A percentile compares a stretch with the other conserved stretches of the same genome.
phyloP scores from a whole-genome alignment of 1,139 yeast genomes.

The Diutina catenulata region DNA sequence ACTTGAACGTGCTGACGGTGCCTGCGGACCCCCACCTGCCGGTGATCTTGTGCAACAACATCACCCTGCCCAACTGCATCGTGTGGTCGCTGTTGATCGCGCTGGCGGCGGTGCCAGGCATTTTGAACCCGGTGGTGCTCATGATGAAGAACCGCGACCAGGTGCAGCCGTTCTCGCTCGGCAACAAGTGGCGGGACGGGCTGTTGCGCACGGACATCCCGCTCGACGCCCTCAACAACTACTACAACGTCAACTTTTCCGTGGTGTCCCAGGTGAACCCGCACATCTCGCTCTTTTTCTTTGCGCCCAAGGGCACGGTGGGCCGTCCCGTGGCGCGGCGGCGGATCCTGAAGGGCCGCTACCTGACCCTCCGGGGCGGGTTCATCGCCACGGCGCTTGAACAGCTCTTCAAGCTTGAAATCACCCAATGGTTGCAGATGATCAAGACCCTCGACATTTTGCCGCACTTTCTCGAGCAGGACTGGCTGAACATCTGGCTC shows the following conservation, averaged over 20 bases:
- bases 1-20: conserved; percentile 62
- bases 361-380: conserved; percentile 56
- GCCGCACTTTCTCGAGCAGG: conserved; percentile 63
- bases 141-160: conserved; percentile 50
- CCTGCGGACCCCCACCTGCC: conserved; percentile 82
- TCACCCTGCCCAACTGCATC: conserved; percentile 74
- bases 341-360: conserved; percentile 25
- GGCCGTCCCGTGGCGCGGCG: conserved; percentile 68
- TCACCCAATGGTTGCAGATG: conserved; percentile 63
- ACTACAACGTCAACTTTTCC: conserved; percentile 65
- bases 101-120: conserved; percentile 76
- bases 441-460: conserved; percentile 53
- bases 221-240: conserved; percentile 55
- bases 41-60: conserved; percentile 62
- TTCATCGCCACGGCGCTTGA: conserved; percentile 65
- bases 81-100: conserved; percentile 73
- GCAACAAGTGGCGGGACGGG: conserved; percentile 70
- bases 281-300: conserved; percentile 64
- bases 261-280: conserved; percentile 79
- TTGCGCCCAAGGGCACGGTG: conserved; percentile 71
- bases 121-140: conserved; percentile 68
- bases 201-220: conserved; percentile 65
- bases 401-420: conserved; percentile 58
- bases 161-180: conserved; percentile 59
- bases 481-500: conserved; percentile 70